These are phyloP conservation scores for Ophiocordyceps camponoti-floridani DNA, from an alignment of 2,329 filamentous ascomycete species.

Conservation along the genomic window DNA sequence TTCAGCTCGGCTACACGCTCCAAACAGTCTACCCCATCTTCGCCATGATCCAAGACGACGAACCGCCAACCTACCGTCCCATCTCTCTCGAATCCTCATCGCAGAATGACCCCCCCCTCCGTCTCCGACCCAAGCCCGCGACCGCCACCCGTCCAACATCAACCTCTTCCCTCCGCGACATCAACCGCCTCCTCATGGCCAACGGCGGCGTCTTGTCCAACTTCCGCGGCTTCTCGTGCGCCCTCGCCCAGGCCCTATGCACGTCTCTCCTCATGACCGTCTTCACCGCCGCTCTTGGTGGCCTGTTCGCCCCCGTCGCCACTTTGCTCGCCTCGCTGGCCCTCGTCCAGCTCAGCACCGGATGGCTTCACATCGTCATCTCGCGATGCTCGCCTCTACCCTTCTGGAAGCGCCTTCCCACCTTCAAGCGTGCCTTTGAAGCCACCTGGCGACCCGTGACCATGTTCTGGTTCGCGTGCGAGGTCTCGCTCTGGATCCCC, in stretches of 20 bases:
- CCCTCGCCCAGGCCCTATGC: conserved; percentile 19
- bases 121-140: conserved; percentile 1
- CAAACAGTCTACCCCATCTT: conserved; percentile 31
- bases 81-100: conserved; percentile 19
- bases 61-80: conserved; percentile 34
- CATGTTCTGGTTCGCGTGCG: conserved; percentile 39
- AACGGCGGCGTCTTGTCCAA: conserved; percentile 45
- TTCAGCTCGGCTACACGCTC: conserved; percentile 32
- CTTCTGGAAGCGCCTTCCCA: conserved; percentile 54
- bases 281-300: conserved; percentile 24
- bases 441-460: conserved; percentile 52
- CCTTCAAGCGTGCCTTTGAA: conserved; percentile 43
- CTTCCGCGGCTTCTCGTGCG: conserved; percentile 49
- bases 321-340: conserved; percentile 40
- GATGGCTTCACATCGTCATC: conserved; percentile 79
- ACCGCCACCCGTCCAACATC: not conserved
- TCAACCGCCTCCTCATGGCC: conserved; percentile 36
- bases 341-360: conserved; percentile 50
- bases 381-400: conserved; percentile 43
- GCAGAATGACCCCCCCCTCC: conserved; percentile 14
- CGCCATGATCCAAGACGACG: conserved; percentile 40
- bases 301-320: conserved; percentile 20
- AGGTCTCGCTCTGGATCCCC: conserved; percentile 30
- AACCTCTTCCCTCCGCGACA: conserved; percentile 32
- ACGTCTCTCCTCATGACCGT: conserved; percentile 21